Evolutionary conservation across 2,329 filamentous ascomycete species (phyloP), one percentile per base, ranked within the genome.

Genomic region (Aspergillus phoenicis): DNA sequence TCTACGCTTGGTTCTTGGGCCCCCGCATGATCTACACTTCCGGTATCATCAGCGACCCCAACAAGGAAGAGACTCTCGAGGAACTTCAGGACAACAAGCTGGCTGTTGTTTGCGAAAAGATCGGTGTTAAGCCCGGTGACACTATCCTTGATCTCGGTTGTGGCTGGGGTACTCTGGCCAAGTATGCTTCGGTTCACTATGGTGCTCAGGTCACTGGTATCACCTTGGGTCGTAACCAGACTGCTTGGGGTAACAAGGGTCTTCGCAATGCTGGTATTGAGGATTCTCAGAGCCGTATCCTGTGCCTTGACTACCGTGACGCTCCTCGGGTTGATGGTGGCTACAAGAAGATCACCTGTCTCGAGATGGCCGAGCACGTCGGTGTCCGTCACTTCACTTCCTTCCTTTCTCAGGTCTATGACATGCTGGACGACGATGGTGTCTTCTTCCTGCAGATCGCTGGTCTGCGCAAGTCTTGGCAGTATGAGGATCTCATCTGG

Each of bases 11-110:
- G 93, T 98, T 98, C 85, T 87, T 98, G 65, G 95, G 95, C 64
- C 94, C 94, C 62, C 93, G 94, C 74, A 99, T 98, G 95, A 92
- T 98, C 80, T 98, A 98, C 83, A 99, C 95, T 55, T 96, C 91
- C 54, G 95, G 95, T 71, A 84, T 99, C 72, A 96, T 99, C 75
- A 90, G 90, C 63, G 93, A 98, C 78, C 86, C 91, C 77, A 88
- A 89, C 79, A 85, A 84, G 68, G 95, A 98, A 80, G 95, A 98
- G 82, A 87, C 88, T 36, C 89, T 99, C 26, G 95, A 99, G 81
- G 85, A 98, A 81, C 86, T 98, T 49, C 95, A 98, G 83, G 94
- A 98, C 80, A 98, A 98, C 86, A 98, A 99, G 82, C 83, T 98
- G 71, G 89, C 90, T 67, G 84, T 96, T 69, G 94, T 99, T 54